phyloP scores from a whole-genome alignment of 2,329 filamentous ascomycete species.

The Gnomoniopsis smithogilvyi region DNA sequence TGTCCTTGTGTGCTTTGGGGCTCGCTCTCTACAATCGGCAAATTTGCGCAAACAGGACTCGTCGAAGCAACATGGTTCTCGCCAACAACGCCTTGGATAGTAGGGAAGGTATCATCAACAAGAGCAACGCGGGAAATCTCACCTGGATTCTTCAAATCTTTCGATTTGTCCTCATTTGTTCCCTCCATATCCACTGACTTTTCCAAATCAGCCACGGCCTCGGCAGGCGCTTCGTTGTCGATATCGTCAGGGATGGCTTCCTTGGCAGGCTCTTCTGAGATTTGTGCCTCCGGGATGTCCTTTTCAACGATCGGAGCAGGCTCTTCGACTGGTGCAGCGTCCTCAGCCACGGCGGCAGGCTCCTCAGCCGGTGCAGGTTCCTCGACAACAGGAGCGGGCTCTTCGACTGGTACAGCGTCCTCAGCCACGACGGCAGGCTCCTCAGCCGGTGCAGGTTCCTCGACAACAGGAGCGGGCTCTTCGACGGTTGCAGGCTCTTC shows the following conservation, averaged over 20 bases:
- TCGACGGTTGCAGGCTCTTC: background rate
- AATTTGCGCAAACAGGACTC: constrained; percentile 16
- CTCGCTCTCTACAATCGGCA: constrained; percentile 2
- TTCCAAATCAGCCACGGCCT: constrained; percentile 1
- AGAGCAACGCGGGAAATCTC: constrained; percentile 14
- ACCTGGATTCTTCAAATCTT: constrained; percentile 14
- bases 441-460: background rate
- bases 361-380: constrained; percentile 14
- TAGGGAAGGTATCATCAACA: constrained; percentile 11
- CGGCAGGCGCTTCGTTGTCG: background rate
- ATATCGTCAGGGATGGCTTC: background rate
- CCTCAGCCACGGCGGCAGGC: background rate
- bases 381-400: constrained; percentile 5
- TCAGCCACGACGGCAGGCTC: background rate
- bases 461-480: background rate
- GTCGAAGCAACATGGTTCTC: constrained; percentile 16
- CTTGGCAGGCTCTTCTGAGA: background rate
- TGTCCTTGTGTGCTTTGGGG: constrained; percentile 1
- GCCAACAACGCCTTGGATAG: constrained; percentile 14
- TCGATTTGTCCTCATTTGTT: background rate
- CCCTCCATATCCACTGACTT: constrained; percentile 1
- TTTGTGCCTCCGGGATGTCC: background rate
- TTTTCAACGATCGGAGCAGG: background rate
- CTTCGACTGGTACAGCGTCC: constrained; percentile 1
- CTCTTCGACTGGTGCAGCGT: background rate